Percentiles rank a stretch among this genome's conserved stretches.
Conservation (phyloP, 192 early-diverging fungal genomes). For the Martensiomyces pterosporus region DNA sequence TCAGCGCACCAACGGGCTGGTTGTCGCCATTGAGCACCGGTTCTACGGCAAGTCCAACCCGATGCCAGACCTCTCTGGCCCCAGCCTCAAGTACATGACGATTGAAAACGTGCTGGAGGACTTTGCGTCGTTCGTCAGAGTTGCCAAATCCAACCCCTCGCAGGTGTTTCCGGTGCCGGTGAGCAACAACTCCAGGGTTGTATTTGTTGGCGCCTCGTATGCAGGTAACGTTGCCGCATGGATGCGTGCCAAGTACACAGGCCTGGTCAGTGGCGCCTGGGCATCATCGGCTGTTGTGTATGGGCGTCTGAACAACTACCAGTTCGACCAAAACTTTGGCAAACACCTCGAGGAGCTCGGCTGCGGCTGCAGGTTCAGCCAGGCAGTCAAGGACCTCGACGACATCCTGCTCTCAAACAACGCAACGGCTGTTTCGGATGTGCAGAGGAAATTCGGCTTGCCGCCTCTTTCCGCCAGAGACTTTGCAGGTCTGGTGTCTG, state of each 20-base stretch:
- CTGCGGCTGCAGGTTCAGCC: slow-evolving; percentile 17
- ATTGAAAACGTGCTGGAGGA: slow-evolving; percentile 18
- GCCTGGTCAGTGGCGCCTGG: slow-evolving; percentile 57
- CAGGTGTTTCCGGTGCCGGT: background rate
- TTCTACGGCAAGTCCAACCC: slow-evolving; percentile 55
- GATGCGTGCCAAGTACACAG: slow-evolving; percentile 57
- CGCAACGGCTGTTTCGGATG: background rate
- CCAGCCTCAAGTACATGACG: slow-evolving; percentile 12
- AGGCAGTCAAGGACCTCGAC: slow-evolving; percentile 36
- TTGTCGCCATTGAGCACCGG: slow-evolving; percentile 55
- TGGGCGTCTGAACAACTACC: slow-evolving; percentile 50
- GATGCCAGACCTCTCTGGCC: slow-evolving; percentile 13
- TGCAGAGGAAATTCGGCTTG: slow-evolving; percentile 9
- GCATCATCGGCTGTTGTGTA: slow-evolving; percentile 63
- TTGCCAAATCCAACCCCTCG: background rate
- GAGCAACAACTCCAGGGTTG: slow-evolving; percentile 42
- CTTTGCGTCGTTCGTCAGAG: slow-evolving; percentile 12
- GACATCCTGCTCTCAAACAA: slow-evolving; percentile 11
- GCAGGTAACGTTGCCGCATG: slow-evolving; percentile 67
- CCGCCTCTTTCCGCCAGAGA: slow-evolving; percentile 1
- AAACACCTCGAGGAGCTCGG: slow-evolving; percentile 12
- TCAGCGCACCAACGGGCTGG: slow-evolving; percentile 44
- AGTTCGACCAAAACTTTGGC: slow-evolving; percentile 49
- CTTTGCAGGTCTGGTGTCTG: slow-evolving; percentile 10
- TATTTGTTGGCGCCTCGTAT: slow-evolving; percentile 67